phyloP scores from a whole-genome alignment of 257 asterid genomes.

The Plantago major region DNA sequence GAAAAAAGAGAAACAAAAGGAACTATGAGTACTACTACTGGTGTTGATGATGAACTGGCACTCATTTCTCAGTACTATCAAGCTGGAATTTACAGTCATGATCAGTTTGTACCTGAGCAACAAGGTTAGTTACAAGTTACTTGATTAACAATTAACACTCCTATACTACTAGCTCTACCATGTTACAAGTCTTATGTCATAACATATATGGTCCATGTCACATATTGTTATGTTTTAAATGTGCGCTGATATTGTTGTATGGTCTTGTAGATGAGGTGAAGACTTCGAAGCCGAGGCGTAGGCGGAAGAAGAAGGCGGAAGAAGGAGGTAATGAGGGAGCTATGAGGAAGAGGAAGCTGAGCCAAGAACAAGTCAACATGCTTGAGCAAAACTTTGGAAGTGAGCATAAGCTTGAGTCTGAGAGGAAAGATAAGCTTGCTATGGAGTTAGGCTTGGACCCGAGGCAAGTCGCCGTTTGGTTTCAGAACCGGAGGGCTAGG shows the following conservation, averaged over 20 bases:
- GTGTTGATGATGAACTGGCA: constrained; percentile 1
- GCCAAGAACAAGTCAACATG: constrained; percentile 62
- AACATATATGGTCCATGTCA: no score
- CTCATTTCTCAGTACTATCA: constrained; percentile 12
- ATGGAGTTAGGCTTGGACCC: constrained; percentile 75
- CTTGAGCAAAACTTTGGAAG: constrained; percentile 68
- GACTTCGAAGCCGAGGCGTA: constrained; percentile 25
- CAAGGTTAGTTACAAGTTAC: constrained; percentile 2
- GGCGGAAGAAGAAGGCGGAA: constrained; percentile 34
- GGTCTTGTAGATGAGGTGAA: constrained; percentile 9
- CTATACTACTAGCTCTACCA: no score
- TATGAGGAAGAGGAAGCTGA: constrained; percentile 61
- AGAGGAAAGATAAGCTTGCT: constrained; percentile 70
- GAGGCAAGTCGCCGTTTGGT: constrained; percentile 84
- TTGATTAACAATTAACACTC: not conserved
- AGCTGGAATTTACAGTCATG: constrained; percentile 1
- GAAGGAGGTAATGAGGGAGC: constrained; percentile 26
- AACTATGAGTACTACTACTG: not conserved
- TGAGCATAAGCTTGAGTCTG: constrained; percentile 81
- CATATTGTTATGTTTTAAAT: no score
- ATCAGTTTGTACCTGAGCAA: constrained; percentile 1
- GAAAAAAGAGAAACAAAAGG: not conserved
- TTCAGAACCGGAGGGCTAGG: constrained; percentile 77
- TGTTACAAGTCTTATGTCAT: no score
- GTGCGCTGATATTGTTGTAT: no score